Base-by-base conservation (phyloP, 257 asterid species). In the Solanum raphanifolium region DNA sequence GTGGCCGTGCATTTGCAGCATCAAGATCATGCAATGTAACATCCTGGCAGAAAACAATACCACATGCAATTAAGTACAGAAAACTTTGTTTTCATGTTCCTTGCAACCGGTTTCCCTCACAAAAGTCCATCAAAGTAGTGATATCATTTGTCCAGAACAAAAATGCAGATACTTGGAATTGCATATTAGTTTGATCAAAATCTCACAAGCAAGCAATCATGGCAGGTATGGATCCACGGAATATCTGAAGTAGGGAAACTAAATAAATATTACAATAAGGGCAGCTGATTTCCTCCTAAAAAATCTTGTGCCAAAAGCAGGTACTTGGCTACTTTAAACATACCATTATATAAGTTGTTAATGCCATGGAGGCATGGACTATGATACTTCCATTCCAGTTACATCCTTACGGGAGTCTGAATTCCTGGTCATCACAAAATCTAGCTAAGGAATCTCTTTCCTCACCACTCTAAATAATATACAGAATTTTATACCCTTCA, bases 1-100 rank as follows among this genome's bases (percentile, higher is more conserved):
- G 99, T 62, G 99, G 98, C 46, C 98, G 91, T 89, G 99, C 99
- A 92, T 95, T 96, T 83, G 99, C 99, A 91, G 99, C 95, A 91
- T 96, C 99, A 83, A 96, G 96, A 91, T 96, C 98, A 91, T 96
- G 98, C 91, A 96, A 87, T 0, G 98, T 95, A 86, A 96, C 98
- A 62, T 62, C 69, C 69, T 62, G 69, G 13, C 13, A 23, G 69
- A 23, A 62, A 62, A 62, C 15, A 62, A 62, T 23, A 62, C 31
- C 31, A 9, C 29, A n/a, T n/a, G 69, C 31, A 23, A 23, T 62
- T 62, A 62, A 62, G 69, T 9, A 62, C 29, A 62, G 29, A 62
- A 23, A 62, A 0, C 15, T 62, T 62, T n/a, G 6, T 23, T 62
- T 60, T 23, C 31, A 62, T n/a, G 69, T 62, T 62, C 29, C 7